Evolutionary conservation across 169 alveolate genomes (phyloP).

Genomic region (Perkinsus marinus): DNA sequence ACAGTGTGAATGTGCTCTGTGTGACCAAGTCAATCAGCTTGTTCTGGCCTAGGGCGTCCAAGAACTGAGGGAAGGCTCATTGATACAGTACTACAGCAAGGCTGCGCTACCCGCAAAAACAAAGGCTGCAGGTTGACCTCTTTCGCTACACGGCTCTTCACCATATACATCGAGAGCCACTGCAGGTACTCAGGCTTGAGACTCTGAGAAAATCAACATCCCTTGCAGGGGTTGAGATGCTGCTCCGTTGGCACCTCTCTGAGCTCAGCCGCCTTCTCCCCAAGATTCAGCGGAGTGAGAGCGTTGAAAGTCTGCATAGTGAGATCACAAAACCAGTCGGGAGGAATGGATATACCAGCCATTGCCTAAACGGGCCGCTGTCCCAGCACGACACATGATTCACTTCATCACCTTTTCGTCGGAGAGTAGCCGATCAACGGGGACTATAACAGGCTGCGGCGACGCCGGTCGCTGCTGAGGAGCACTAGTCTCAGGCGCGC

Average conservation of each 20-base stretch:
- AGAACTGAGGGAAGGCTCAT: not conserved
- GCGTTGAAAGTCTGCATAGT: slow-evolving; percentile 14
- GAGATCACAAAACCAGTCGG: slow-evolving; percentile 17
- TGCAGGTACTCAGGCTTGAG: slow-evolving; percentile 51
- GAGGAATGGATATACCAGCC: slow-evolving; percentile 12
- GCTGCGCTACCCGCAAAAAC: slow-evolving; percentile 33
- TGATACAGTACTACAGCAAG: not conserved
- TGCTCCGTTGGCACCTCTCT: not conserved
- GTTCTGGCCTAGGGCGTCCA: not conserved
- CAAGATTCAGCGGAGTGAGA: slow-evolving; percentile 11
- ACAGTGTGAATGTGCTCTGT: not conserved
- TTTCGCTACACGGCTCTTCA: slow-evolving; percentile 71
- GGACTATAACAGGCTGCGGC: not conserved
- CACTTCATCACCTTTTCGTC: not conserved
- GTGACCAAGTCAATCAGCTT: not conserved
- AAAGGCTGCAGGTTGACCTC: slow-evolving; percentile 72
- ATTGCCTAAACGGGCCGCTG: not conserved
- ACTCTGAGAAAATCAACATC: not conserved
- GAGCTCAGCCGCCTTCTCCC: slow-evolving; percentile 11
- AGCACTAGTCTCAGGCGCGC: not conserved
- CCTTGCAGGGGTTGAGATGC: no score
- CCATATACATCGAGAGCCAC: slow-evolving; percentile 72
- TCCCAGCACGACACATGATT: not conserved
- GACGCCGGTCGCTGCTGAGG: not conserved
- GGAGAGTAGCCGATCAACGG: not conserved